Conservation (phyloP, 768 basidiomycete species). For the Collybiopsis luxurians region DNA sequence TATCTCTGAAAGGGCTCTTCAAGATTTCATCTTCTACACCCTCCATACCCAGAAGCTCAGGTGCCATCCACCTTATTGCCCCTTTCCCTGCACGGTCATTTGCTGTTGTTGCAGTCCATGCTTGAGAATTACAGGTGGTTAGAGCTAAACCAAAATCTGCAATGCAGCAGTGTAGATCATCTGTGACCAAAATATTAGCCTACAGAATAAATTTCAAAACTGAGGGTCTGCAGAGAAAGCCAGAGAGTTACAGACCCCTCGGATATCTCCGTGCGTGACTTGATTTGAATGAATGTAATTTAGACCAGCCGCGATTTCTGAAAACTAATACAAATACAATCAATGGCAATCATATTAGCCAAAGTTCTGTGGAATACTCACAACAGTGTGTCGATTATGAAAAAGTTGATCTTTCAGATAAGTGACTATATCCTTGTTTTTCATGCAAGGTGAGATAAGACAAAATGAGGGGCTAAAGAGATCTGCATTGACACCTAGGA, state of each 20-base stretch:
- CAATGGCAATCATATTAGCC: too few species aligned
- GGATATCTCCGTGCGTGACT: conserved; percentile 15
- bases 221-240: background rate
- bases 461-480: conserved; percentile 15
- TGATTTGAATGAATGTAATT: conserved; percentile 31
- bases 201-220: too few species aligned
- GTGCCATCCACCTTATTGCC: conserved; percentile 14
- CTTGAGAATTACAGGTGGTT: conserved; percentile 7
- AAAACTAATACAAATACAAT: conserved; percentile 19
- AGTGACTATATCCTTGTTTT: conserved; percentile 12
- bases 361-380: background rate
- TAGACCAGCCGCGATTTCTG: conserved; percentile 33
- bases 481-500: conserved; percentile 16
- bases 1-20: conserved; percentile 10
- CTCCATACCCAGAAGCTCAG: conserved; percentile 3
- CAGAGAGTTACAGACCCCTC: conserved; percentile 15
- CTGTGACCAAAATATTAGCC: conserved; percentile 19
- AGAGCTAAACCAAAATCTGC: conserved; percentile 18
- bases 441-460: conserved; percentile 22
- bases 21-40: background rate
- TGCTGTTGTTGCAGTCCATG: background rate
- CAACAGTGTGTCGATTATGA: background rate
- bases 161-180: conserved; percentile 10
- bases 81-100: conserved; percentile 12
- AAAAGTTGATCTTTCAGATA: conserved; percentile 2